Percentiles rank a stretch among this genome's conserved stretches.
Conservation (phyloP, 352 stramenopile species). For the Pythium apleroticum region DNA sequence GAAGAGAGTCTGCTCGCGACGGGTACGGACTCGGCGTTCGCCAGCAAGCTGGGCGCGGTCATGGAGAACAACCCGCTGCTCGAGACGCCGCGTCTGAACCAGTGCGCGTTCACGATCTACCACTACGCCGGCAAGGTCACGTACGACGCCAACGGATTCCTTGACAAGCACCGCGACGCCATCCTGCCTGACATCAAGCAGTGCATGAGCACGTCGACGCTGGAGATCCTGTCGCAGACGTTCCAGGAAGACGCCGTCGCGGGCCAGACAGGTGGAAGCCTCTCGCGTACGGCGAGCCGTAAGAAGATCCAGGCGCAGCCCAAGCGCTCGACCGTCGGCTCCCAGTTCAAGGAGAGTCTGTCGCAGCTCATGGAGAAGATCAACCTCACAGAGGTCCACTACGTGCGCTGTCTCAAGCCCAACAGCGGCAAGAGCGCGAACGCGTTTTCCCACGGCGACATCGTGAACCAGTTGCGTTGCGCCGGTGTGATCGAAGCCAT, state of each 20-base stretch:
- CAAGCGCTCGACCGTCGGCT: conserved; percentile 57
- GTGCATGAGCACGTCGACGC: conserved; percentile 69
- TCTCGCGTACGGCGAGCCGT: conserved; percentile 14
- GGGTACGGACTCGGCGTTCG: conserved; percentile 79
- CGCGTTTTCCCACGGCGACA: conserved; percentile 88
- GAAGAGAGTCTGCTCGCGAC: conserved; percentile 87
- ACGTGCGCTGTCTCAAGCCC: conserved; percentile 98
- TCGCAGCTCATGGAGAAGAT: conserved; percentile 93
- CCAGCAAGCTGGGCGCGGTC: conserved; percentile 75
- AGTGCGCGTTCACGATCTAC: conserved; percentile 86
- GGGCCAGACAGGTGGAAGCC: conserved; percentile 7
- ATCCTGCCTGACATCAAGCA: conserved; percentile 92
- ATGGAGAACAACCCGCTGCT: conserved; percentile 78
- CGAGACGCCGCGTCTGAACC: conserved; percentile 70
- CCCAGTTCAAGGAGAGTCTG: conserved; percentile 90
- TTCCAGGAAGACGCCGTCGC: conserved; percentile 30
- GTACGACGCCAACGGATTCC: conserved; percentile 92
- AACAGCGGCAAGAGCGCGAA: conserved; percentile 93
- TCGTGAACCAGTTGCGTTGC: conserved; percentile 92
- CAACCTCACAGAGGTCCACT: conserved; percentile 95
- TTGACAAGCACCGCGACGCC: conserved; percentile 95
- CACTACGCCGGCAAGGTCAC: conserved; percentile 93
- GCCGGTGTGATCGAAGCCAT: conserved; percentile 99
- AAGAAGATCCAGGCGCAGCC: conserved; percentile 49
- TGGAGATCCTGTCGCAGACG: conserved; percentile 53